Evolutionary conservation across 2,329 filamentous ascomycete species (phyloP).

Genomic region (Fusarium oligoseptatum): DNA sequence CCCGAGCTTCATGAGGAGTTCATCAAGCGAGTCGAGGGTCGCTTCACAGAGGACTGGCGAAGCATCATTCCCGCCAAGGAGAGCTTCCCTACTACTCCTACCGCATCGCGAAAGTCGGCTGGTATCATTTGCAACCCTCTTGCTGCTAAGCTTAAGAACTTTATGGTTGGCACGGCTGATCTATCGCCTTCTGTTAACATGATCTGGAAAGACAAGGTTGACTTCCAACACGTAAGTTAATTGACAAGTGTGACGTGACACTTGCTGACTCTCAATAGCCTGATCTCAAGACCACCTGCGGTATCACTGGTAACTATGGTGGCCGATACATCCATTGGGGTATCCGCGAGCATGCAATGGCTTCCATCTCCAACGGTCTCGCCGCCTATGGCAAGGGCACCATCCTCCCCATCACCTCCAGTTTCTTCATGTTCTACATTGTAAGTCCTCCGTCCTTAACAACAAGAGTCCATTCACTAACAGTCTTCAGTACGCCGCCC

Average conservation of each 20-base stretch:
- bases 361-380: slow-evolving; percentile 68
- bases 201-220: slow-evolving; percentile 65
- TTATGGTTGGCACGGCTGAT: slow-evolving; percentile 68
- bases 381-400: slow-evolving; percentile 69
- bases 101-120: slow-evolving; percentile 63
- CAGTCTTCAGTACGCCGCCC: slow-evolving; percentile 60
- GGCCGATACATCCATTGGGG: slow-evolving; percentile 72
- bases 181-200: slow-evolving; percentile 67
- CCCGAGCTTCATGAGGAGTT: slow-evolving; percentile 66
- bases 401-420: slow-evolving; percentile 69
- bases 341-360: slow-evolving; percentile 74
- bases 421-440: slow-evolving; percentile 74
- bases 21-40: slow-evolving; percentile 60
- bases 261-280: slow-evolving; percentile 45
- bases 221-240: slow-evolving; percentile 59
- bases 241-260: background rate
- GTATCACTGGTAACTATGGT: slow-evolving; percentile 66
- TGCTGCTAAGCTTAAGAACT: slow-evolving; percentile 59
- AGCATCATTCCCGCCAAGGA: slow-evolving; percentile 61
- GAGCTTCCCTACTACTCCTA: slow-evolving; percentile 60
- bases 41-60: slow-evolving; percentile 62
- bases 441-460: background rate
- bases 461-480: background rate
- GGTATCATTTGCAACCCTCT: slow-evolving; percentile 65
- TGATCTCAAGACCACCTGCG: slow-evolving; percentile 56